Conservation (phyloP, 208 protist species). For the Ichthyophonus hoferi region DNA sequence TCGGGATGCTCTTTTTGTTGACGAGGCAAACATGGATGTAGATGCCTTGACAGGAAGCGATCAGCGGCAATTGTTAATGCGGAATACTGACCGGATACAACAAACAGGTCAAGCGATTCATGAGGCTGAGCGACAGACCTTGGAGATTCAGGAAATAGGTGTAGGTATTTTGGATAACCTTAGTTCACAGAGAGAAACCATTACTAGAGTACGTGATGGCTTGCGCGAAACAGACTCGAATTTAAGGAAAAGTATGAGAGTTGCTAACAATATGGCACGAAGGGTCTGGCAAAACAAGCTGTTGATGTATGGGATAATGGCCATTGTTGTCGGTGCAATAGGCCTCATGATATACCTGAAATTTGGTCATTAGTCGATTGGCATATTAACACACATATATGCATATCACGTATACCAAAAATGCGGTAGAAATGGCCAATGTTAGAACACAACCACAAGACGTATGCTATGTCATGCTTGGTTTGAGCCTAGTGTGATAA, state of each 20-base stretch:
- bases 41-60: slow-evolving; percentile 19
- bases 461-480: too few species aligned
- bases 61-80: background rate
- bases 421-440: too few species aligned
- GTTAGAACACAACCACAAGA: too few species aligned
- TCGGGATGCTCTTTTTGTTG: background rate
- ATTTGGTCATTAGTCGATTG: background rate
- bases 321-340: background rate
- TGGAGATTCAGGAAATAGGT: slow-evolving; percentile 20
- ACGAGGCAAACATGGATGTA: background rate
- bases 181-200: slow-evolving; percentile 1
- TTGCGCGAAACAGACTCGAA: slow-evolving; percentile 11
- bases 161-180: slow-evolving; percentile 2
- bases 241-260: background rate
- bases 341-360: slow-evolving; percentile 13
- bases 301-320: slow-evolving; percentile 29
- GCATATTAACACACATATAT: too few species aligned
- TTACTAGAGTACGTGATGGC: background rate
- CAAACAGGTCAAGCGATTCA: background rate
- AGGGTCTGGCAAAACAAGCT: slow-evolving; percentile 27
- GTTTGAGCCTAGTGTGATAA: too few species aligned
- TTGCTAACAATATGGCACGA: slow-evolving; percentile 8
- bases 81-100: slow-evolving; percentile 15
- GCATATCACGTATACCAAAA: too few species aligned
- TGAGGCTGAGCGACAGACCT: background rate